Percentiles rank a stretch among this genome's conserved stretches.
These are phyloP conservation scores for Pelargonium exstipulatum DNA, from an alignment of 441 rosid species.

Conservation along the genomic window DNA sequence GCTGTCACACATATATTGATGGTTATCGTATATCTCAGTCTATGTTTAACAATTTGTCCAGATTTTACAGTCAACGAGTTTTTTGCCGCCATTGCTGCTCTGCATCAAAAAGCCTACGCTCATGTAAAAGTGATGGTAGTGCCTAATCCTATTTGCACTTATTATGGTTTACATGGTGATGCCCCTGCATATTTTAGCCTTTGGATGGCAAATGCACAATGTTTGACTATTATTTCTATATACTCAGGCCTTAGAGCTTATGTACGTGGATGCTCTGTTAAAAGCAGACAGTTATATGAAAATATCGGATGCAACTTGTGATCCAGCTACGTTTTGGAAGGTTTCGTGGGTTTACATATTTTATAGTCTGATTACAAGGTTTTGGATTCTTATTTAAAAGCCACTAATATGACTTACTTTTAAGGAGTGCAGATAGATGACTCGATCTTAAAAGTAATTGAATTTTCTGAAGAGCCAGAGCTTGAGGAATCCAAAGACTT, in stretches of 20 bases:
- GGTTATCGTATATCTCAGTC: constrained; percentile 19
- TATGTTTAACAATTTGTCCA: constrained; percentile 28
- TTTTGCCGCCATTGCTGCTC: constrained; percentile 86
- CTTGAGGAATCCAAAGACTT: constrained; percentile 71
- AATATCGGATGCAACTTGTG: constrained; percentile 52
- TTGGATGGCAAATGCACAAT: background rate
- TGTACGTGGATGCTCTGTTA: constrained; percentile 83
- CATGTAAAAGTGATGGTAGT: constrained; percentile 91
- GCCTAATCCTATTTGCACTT: constrained; percentile 8
- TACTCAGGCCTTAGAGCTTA: constrained; percentile 78
- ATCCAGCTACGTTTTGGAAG: constrained; percentile 86
- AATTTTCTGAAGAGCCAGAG: constrained; percentile 58
- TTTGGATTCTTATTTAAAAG: constrained; percentile 10
- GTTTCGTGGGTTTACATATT: constrained; percentile 29
- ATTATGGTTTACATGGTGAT: background rate
- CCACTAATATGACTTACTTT: constrained; percentile 1
- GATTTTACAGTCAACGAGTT: constrained; percentile 77
- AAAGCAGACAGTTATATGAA: constrained; percentile 58
- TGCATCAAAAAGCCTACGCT: constrained; percentile 75
- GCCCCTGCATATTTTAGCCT: background rate
- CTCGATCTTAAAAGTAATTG: constrained; percentile 71
- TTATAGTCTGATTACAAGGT: background rate
- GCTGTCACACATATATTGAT: background rate
- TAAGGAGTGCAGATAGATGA: constrained; percentile 67
- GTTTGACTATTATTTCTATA: constrained; percentile 20